Evolutionary conservation across 164 flowering plant species (phyloP).

Genomic region (Litsea cubeba): DNA sequence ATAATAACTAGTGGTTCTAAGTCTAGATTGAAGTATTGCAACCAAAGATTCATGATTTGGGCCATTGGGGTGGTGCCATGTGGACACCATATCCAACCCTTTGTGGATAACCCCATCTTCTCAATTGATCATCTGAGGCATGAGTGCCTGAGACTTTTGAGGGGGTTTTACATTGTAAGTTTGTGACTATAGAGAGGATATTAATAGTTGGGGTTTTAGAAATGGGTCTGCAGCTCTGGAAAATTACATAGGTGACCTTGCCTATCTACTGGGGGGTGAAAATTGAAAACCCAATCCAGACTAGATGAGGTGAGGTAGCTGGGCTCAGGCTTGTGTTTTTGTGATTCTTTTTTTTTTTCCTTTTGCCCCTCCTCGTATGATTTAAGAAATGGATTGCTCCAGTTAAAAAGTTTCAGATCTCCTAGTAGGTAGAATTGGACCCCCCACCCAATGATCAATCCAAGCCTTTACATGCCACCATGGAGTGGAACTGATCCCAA

Average conservation of each 20-base stretch:
- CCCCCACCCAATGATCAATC: no score
- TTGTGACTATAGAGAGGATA: neutral
- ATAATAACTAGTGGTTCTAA: neutral
- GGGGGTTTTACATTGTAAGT: neutral
- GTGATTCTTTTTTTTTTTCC: no score
- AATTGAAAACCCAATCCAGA: no score
- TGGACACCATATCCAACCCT: constrained; percentile 49
- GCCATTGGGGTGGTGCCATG: constrained; percentile 55
- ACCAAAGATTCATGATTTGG: constrained; percentile 14
- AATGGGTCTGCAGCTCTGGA: neutral
- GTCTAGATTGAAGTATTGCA: neutral
- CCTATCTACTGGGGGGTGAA: no score
- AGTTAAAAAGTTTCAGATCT: no score
- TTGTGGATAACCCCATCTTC: constrained; percentile 45
- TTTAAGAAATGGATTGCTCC: no score
- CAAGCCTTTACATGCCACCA: no score
- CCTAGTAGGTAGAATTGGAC: no score
- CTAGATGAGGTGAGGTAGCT: no score
- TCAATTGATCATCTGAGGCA: neutral
- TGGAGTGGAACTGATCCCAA: no score
- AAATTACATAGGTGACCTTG: neutral
- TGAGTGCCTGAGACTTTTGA: neutral
- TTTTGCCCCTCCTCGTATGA: no score
- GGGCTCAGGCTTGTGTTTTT: no score
- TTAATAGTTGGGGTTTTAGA: neutral